Conservation (phyloP, 2,329 filamentous ascomycete genomes). For the Penicillium decumbens region DNA sequence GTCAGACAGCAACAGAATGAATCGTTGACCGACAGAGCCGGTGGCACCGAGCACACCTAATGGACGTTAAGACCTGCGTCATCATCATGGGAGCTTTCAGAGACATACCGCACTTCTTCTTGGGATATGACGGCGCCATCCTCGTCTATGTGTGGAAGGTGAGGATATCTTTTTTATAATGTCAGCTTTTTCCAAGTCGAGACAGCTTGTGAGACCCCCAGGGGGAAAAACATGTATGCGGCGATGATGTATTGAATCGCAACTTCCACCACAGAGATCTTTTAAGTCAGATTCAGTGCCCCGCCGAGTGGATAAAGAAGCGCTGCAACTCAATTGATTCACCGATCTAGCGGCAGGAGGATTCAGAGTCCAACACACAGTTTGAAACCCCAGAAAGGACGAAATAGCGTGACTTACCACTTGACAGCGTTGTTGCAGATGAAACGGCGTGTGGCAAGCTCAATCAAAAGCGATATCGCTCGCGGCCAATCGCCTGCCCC, state of each 20-base stretch:
- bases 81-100: neutral
- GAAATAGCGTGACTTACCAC: slow-evolving; percentile 10
- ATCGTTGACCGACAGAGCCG: slow-evolving; percentile 90
- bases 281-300: slow-evolving; percentile 19
- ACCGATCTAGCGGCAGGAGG: neutral
- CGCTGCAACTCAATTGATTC: slow-evolving; percentile 2
- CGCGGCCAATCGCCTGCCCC: slow-evolving; percentile 12
- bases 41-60: slow-evolving; percentile 80
- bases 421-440: slow-evolving; percentile 7
- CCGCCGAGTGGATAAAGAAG: slow-evolving; percentile 12
- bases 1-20: slow-evolving; percentile 83
- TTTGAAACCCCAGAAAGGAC: neutral
- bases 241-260: slow-evolving; percentile 1
- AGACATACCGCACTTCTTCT: slow-evolving; percentile 41
- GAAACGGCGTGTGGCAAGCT: slow-evolving; percentile 7
- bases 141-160: slow-evolving; percentile 11
- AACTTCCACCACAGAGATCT: slow-evolving; percentile 5
- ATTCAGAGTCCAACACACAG: neutral
- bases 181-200: neutral
- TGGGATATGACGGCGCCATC: slow-evolving; percentile 32
- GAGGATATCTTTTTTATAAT: slow-evolving; percentile 1
- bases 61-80: slow-evolving; percentile 15
- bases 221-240: neutral
- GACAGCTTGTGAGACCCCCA: neutral
- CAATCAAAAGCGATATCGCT: slow-evolving; percentile 32